A percentile compares a stretch with the other conserved stretches of the same genome.
These are phyloP conservation scores for Cyberlindnera mycetangii DNA, from an alignment of 805 yeast genomes.

Conservation along the genomic window DNA sequence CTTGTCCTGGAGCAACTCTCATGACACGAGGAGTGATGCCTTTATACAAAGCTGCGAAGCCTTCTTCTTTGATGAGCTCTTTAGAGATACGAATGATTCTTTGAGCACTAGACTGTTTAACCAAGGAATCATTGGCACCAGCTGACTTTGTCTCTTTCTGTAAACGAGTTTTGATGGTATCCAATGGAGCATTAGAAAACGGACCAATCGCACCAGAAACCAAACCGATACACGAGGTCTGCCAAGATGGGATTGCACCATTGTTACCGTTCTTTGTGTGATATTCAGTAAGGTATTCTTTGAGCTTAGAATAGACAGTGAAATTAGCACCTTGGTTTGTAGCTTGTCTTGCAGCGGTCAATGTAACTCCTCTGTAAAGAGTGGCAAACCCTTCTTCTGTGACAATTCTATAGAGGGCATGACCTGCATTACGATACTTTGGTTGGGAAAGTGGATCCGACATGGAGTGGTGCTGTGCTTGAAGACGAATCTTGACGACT, in stretches of 20 bases:
- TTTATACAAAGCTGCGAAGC: conserved; percentile 82
- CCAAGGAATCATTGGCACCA: conserved; percentile 26
- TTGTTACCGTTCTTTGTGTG: conserved; percentile 41
- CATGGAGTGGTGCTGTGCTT: conserved; percentile 91
- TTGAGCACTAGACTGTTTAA: conserved; percentile 57
- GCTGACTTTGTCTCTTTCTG: conserved; percentile 79
- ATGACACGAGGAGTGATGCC: conserved; percentile 98
- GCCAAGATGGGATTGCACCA: conserved; percentile 79
- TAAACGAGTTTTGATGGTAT: conserved; percentile 94
- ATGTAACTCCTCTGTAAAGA: conserved; percentile 88
- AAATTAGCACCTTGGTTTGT: conserved; percentile 98
- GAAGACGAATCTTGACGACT: conserved; percentile 93
- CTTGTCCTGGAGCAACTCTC: conserved; percentile 99
- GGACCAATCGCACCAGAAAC: conserved; percentile 97
- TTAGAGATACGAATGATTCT: conserved; percentile 79
- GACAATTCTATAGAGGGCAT: conserved; percentile 78
- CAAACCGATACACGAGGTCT: conserved; percentile 88
- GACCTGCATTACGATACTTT: conserved; percentile 89
- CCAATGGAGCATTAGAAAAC: conserved; percentile 94
- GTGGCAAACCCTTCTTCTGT: conserved; percentile 90
- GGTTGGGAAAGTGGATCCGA: conserved; percentile 75
- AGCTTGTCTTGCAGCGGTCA: conserved; percentile 97
- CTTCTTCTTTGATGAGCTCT: conserved; percentile 85
- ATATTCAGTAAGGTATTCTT: conserved; percentile 61
- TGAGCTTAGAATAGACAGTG: conserved; percentile 87